Base-by-base conservation (phyloP, 1,284 basidiomycete genomes). In the Ustilago curta region DNA sequence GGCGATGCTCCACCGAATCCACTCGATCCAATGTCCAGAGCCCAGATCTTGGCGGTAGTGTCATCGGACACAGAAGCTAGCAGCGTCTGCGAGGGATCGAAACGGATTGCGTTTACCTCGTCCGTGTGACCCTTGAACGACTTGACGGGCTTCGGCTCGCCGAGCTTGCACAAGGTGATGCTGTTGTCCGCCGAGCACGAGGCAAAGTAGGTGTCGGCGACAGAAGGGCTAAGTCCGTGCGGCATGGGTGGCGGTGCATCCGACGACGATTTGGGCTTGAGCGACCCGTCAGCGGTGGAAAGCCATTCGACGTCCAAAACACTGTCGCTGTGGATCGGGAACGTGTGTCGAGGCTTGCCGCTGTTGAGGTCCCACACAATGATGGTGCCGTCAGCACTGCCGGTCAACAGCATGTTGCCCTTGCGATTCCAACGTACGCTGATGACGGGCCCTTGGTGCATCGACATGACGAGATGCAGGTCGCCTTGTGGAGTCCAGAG, bases 401-500 rank as follows among this genome's bases (percentile, higher is more conserved):
- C 81, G 7, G 83, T 82, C 18, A 85, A 74, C 31, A 85, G 68
- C 72, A 79, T 72, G 47, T 76, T 83, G 45, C 83, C 83, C 47
- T 80, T 79, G 43, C 79, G 76, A 50, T 85, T 85, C 83, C 83
- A 85, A 18, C 78, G 79, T 19, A 85, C 82, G 40, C 67, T 78
- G 61, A 83, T 80, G 63, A 85, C 82, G n/a, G 83, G 76, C 2
- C 83, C 83, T 48, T 84, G 83, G 50, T 85, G 83, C 83, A 84
- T 84, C 3, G 83, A 83, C 82, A 85, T 82, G 67, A 85, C 83
- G 27, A 84, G 76, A 57, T 83, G 81, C 35, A 85, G 63, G 44
- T 85, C 83, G 25, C 83, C 83, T 42, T 85, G 83, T 7, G 83
- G 83, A 8, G 83, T 85, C 83, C 83, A 85, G 21, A 85, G 67